Evolutionary conservation across 2,329 filamentous ascomycete species (phyloP), one percentile per base, ranked within the genome.

Genomic region (Grosmannia huntii): DNA sequence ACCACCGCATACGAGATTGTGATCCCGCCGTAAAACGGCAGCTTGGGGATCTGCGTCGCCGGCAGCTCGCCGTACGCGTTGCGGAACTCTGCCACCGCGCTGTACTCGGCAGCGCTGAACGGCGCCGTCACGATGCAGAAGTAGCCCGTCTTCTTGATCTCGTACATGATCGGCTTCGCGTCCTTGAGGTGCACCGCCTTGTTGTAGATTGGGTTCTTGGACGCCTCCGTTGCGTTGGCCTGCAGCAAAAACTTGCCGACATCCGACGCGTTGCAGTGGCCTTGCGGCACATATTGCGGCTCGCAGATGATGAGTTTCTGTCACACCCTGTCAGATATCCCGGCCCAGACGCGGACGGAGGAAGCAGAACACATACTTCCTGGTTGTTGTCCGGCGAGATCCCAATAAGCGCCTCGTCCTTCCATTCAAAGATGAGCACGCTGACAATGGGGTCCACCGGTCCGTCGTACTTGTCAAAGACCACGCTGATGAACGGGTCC

Each of bases 11-110:
- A 99, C 36, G 95, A 83, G 62, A 99, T 91, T 0, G 91, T 92
- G 64, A 97, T 84, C 59, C 87, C 92, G 53, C 92, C 94, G 68
- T 99, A 99, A 70, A 99, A 99, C 2, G 94, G 92, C 60, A 99
- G 78, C 72, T 99, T 99, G 23, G 95, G 87, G 64, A 99, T 96
- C 71, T 99, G 92, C 1, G 90, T 90, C 9, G 90, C 94, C 5
- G 91, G 89, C 58, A 99, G 84, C 75, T 99, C 92, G 68, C 94
- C 94, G 68, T 95, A 99, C 3, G 94, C 88, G 71, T 99, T 97
- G 62, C 91, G 85, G 71, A 97, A 99, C 66, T 94, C 91, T 50
- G 94, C 86, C 16, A 94, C 81, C 9, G 87, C 91, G 53, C 78
- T 81, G 68, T 95, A 99, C 51, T 89, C 78, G 23, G 80, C 76